Percentiles rank a stretch among this genome's conserved stretches.
phyloP scores from a whole-genome alignment of 495 filamentous ascomycete genomes.

The Neurospora hispaniola region DNA sequence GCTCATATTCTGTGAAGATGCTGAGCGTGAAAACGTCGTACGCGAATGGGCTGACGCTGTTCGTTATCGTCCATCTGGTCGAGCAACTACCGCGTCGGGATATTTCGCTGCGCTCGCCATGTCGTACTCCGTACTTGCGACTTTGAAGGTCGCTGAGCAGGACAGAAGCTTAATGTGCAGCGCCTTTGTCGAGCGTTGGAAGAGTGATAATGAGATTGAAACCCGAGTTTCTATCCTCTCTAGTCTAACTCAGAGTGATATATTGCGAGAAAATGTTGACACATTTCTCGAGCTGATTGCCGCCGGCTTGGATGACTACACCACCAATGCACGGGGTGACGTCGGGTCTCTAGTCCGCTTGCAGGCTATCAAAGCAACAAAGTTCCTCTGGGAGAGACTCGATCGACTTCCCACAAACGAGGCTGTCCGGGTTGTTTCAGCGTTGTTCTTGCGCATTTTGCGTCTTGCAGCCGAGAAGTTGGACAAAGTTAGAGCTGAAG shows the following conservation, averaged over 20 bases:
- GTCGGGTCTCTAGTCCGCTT: constrained; percentile 74
- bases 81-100: constrained; percentile 12
- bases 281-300: constrained; percentile 31
- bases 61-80: constrained; percentile 15
- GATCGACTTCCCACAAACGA: constrained; percentile 3
- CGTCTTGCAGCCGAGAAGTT: constrained; percentile 77
- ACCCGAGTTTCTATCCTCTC: constrained; percentile 50
- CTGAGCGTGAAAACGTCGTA: constrained; percentile 22
- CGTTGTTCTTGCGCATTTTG: constrained; percentile 40
- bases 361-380: constrained; percentile 60
- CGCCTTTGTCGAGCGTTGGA: constrained; percentile 32
- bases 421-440: constrained; percentile 10
- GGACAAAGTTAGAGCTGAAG: constrained; percentile 70
- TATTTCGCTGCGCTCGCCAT: constrained; percentile 35
- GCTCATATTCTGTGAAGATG: constrained; percentile 24
- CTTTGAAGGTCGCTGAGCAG: constrained; percentile 5
- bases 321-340: constrained; percentile 75
- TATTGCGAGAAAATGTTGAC: constrained; percentile 23
- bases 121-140: constrained; percentile 21
- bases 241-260: constrained; percentile 40
- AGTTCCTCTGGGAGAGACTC: constrained; percentile 28
- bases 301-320: constrained; percentile 73
- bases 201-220: constrained; percentile 38
- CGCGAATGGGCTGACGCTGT: constrained; percentile 29
- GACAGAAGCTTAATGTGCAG: constrained; percentile 15